Conservation (phyloP, 495 filamentous ascomycete genomes). For the Massariosphaeria phaeospora region DNA sequence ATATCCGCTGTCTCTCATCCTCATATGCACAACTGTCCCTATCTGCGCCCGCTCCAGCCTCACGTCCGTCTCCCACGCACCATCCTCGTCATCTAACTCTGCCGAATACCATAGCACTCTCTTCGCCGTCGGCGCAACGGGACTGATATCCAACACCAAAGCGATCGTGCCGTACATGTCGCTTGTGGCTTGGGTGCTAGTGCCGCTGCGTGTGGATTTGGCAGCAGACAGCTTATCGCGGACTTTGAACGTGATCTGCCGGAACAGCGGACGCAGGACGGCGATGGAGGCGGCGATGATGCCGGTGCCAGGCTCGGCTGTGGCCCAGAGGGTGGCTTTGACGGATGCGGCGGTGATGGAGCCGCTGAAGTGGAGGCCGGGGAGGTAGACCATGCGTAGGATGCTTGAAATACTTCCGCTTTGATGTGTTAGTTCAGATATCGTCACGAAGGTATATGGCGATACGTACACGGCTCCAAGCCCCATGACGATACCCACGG, state of each 20-base stretch:
- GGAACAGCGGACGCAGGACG: slow-evolving; percentile 33
- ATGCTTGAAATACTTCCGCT: slow-evolving; percentile 23
- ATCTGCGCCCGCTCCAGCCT: slow-evolving; percentile 1
- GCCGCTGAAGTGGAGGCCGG: slow-evolving; percentile 18
- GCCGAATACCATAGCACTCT: neutral
- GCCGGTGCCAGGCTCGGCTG: slow-evolving; percentile 34
- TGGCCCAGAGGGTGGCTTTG: slow-evolving; percentile 29
- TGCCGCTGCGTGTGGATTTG: neutral
- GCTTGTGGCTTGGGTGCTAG: neutral
- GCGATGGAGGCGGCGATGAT: slow-evolving; percentile 33
- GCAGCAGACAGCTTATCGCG: slow-evolving; percentile 7
- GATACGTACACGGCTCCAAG: slow-evolving; percentile 22
- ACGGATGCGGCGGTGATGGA: neutral
- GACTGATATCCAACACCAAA: neutral
- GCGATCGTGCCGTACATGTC: neutral
- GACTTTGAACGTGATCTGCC: slow-evolving; percentile 1
- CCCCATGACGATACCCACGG: slow-evolving; percentile 22
- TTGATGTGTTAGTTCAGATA: neutral
- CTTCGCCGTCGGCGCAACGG: no score
- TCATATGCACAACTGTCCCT: neutral
- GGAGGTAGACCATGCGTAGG: slow-evolving; percentile 29
- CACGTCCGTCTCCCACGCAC: neutral
- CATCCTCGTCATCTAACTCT: neutral
- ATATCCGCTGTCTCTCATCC: neutral
- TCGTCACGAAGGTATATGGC: slow-evolving; percentile 8